A percentile compares a stretch with the other conserved stretches of the same genome.
Conservation (phyloP, 768 basidiomycete genomes). For the Neoboletus brunneissimus region DNA sequence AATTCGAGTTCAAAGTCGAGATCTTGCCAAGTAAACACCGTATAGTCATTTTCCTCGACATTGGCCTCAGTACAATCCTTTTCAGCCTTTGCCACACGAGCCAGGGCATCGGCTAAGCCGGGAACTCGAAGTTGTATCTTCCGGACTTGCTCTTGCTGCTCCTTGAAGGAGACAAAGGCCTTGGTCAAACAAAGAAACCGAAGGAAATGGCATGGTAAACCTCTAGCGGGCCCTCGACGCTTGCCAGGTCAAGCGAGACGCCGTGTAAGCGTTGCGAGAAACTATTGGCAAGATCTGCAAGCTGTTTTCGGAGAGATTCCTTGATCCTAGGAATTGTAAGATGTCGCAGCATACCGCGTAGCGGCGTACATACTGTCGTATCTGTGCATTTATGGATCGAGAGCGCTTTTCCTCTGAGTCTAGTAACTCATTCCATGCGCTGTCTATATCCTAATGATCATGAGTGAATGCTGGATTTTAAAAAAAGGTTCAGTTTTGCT, state of each 20-base stretch:
- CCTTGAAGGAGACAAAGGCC: constrained; percentile 38
- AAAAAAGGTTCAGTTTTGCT: constrained; percentile 15
- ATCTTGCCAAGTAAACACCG: constrained; percentile 85
- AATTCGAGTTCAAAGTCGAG: constrained; percentile 86
- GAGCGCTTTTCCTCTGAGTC: constrained; percentile 74
- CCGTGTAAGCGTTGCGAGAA: constrained; percentile 66
- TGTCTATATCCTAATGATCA: constrained; percentile 61
- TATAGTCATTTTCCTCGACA: constrained; percentile 96
- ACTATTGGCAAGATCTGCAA: constrained; percentile 73
- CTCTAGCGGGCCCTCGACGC: constrained; percentile 75
- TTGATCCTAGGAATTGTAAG: constrained; percentile 60
- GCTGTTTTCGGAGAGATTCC: constrained; percentile 71
- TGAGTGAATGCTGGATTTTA: constrained; percentile 9
- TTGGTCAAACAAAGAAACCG: constrained; percentile 9
- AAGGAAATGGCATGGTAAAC: constrained; percentile 34
- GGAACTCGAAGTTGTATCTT: constrained; percentile 68
- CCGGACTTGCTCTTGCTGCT: constrained; percentile 68
- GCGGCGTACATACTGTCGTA: constrained; percentile 66
- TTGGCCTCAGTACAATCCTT: constrained; percentile 80
- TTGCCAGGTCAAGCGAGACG: constrained; percentile 70
- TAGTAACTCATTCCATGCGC: constrained; percentile 71
- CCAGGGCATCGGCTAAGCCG: constrained; percentile 55
- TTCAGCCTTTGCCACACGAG: constrained; percentile 60
- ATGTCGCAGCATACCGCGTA: neutral
- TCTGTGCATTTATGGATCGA: constrained; percentile 82